Base-by-base conservation (phyloP, 352 stramenopile genomes). In the Pythium scleroteichum region DNA sequence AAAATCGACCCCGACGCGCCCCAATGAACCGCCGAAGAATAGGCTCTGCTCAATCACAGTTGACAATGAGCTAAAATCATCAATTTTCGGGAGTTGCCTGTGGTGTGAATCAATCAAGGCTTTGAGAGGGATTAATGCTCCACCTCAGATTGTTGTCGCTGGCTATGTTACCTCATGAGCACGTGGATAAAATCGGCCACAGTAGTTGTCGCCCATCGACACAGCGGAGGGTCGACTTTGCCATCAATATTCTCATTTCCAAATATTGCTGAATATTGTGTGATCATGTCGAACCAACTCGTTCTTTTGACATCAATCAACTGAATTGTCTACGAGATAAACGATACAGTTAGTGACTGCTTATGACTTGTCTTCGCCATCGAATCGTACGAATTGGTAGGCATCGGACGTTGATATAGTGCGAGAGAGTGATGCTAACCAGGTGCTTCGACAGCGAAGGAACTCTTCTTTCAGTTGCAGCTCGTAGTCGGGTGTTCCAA, bases 241-340 rank as follows among this genome's bases (percentile, higher is more conserved):
- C 82, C 82, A 19, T 91, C 69, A 10, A 92, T 69, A 63, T 87
- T 88, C 73, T 92, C 78, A 51, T 75, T 91, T 17, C 86, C 86
- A 48, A 96, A 96, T 57, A 96, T 96, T 9, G 88, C 88, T 44
- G 85, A 94, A 68, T 95, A 96, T 58, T 96, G 88, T 8, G 87
- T 96, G 51, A 96, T 91, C 73, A 94, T 85, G 45, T 96, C 87
- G 55, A 96, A 96, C 88, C 86, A 95, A 66, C 85, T 95, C 45
- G 88, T 90, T 27, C 88, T 75, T 66, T 94, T 95, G 33, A 89
- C 76, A 53, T 96, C 88, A 52, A 95, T 92, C 22, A 95, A 55
- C 86, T 94, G 82, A 27, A 93, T 79, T 22, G 86, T 83, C 84
- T 95, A 39, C 42, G 26, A 29, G 29, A n/a, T n/a, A n/a, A n/a